Base-by-base conservation (phyloP, 176 grass and related monocot species). In the Tuctoria greenei region DNA sequence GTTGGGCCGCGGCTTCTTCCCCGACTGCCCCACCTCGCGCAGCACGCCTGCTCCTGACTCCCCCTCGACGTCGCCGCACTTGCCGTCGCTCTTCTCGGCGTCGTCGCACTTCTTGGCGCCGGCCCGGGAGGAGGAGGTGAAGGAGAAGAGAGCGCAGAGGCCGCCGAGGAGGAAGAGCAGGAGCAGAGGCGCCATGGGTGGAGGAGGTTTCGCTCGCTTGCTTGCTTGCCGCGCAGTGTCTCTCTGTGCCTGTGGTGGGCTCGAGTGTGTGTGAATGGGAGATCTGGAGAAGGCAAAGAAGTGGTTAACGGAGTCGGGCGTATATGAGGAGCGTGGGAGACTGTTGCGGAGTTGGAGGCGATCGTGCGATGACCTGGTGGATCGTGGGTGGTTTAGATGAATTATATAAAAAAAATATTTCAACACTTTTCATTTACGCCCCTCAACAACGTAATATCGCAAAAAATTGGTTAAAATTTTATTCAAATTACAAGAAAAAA, bases 161-260 rank as follows among this genome's bases (percentile, higher is more conserved):
- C 82, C 76, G 64, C 86, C 50, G 71, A 92, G 63, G 74, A 92
- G 64, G 64, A 79, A 74, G 70, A 92, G 62, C 60, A 86, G 54
- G 66, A 92, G 70, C 51, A 92, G 75, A 71, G 86, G 78, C 66
- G 79, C 79, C 90, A 92, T 92, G 81, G 55, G 28, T 6, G 36
- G 7, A 15, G 36, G 7, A 15, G 5, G 28, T 13, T 31, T 61
- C 14, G 43, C 56, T 18, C 49, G 5, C 20, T n/a, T n/a, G n/a
- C n/a, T n/a, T n/a, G n/a, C 5, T 62, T 21, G 24, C 8, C 11
- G 67, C 20, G 60, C 12, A 7, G 7, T 4, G 4, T 21, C 8
- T 21, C 26, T 75, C 4, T 3, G 50, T 39, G n/a, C n/a, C n/a
- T n/a, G n/a, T n/a, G n/a, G n/a, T n/a, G 10, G 8, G 28, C 34